Evolutionary conservation across 306 rosid species (phyloP).

Genomic region (Sindora glabra): DNA sequence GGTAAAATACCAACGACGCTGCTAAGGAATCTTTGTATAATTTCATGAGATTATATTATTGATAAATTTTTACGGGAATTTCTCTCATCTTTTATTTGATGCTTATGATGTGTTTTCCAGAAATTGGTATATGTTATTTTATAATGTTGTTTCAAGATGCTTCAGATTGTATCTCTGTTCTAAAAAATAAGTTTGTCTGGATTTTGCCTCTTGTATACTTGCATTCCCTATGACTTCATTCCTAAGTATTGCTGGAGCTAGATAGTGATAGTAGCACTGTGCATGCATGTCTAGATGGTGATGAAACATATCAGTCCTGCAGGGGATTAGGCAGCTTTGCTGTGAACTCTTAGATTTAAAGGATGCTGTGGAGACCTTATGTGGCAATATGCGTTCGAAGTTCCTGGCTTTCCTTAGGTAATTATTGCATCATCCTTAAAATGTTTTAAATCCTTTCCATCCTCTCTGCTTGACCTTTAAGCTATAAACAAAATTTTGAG

Average conservation of each 20-base stretch:
- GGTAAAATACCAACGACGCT: too few relatives aligned
- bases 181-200: not conserved
- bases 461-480: not conserved
- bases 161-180: not conserved
- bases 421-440: not conserved
- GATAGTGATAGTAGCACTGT: not conserved
- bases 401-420: constrained; percentile 92
- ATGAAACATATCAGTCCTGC: constrained; percentile 15
- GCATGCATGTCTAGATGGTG: not conserved
- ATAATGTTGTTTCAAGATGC: not conserved
- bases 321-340: constrained; percentile 95
- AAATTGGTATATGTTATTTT: not conserved
- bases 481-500: not conserved
- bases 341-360: constrained; percentile 88
- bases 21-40: too few relatives aligned
- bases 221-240: constrained; percentile 2
- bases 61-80: too few relatives aligned
- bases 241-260: not conserved
- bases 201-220: constrained; percentile 3
- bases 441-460: not conserved
- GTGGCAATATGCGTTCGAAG: constrained; percentile 88
- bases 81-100: not conserved
- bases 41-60: too few relatives aligned
- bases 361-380: constrained; percentile 91
- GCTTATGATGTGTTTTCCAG: not conserved